A percentile compares a stretch with the other conserved stretches of the same genome.
These are phyloP conservation scores for Sporothrix brasiliensis DNA, from an alignment of 2,329 filamentous ascomycete species.

Conservation along the genomic window DNA sequence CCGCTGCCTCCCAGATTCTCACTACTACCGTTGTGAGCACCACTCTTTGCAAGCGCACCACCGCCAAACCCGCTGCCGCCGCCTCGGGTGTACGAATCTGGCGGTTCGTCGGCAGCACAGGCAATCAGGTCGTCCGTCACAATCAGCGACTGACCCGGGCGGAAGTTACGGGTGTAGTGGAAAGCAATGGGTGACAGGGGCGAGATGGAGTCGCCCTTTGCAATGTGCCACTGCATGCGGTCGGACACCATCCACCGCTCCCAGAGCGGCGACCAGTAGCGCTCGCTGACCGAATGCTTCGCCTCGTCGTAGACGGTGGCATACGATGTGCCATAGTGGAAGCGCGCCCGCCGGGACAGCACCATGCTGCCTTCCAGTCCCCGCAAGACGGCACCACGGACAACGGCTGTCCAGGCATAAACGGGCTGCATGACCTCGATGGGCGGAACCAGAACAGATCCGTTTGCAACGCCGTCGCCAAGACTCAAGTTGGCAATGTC, in stretches of 20 bases:
- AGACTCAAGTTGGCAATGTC: constrained; percentile 4
- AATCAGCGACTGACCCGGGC: constrained; percentile 72
- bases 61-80: background rate
- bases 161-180: constrained; percentile 84
- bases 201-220: constrained; percentile 75
- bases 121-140: constrained; percentile 81
- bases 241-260: constrained; percentile 82
- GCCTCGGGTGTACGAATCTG: constrained; percentile 57
- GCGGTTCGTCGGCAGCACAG: constrained; percentile 69
- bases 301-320: constrained; percentile 78
- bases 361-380: constrained; percentile 80
- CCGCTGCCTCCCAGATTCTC: background rate
- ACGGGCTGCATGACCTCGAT: constrained; percentile 82
- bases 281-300: constrained; percentile 71
- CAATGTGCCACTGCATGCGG: constrained; percentile 84
- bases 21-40: background rate
- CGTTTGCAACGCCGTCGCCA: background rate
- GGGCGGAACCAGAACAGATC: constrained; percentile 43
- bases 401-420: constrained; percentile 80
- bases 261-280: constrained; percentile 80
- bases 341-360: constrained; percentile 70
- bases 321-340: constrained; percentile 80
- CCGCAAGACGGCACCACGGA: constrained; percentile 73
- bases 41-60: constrained; percentile 2
- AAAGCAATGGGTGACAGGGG: constrained; percentile 75